phyloP scores from a whole-genome alignment of 148 eudicot genomes.

The Selenicereus undatus region DNA sequence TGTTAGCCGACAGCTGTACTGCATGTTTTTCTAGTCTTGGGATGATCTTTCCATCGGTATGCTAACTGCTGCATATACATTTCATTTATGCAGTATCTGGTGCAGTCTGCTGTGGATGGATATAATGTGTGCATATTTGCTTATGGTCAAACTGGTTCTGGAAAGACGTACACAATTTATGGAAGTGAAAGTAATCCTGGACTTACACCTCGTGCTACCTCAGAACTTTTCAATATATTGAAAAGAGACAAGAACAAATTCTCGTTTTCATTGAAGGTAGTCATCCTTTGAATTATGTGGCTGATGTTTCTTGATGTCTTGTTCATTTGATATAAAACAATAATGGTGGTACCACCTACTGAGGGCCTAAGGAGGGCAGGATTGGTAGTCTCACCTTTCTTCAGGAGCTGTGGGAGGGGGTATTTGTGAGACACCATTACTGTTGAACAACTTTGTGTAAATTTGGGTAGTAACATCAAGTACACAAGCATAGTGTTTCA shows the following conservation, averaged over 20 bases:
- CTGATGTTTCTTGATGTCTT: background rate
- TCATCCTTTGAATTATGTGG: background rate
- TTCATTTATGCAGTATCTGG: conserved; percentile 66
- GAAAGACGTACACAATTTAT: conserved; percentile 93
- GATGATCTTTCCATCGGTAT: background rate
- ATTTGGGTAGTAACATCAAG: background rate
- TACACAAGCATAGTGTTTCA: background rate
- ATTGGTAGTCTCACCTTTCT: background rate
- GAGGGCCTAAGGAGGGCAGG: background rate
- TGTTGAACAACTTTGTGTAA: background rate
- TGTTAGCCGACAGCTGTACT: background rate
- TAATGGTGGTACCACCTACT: background rate
- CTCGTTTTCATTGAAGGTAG: conserved; percentile 87
- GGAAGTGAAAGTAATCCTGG: conserved; percentile 78
- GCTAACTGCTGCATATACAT: background rate
- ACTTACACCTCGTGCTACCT: conserved; percentile 87
- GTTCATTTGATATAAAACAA: background rate
- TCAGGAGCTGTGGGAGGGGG: too few relatives aligned
- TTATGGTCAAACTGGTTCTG: conserved; percentile 99
- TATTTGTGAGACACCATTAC: background rate
- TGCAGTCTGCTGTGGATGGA: conserved; percentile 97
- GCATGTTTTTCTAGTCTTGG: background rate
- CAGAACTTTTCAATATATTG: conserved; percentile 77
- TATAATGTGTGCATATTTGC: conserved; percentile 98
- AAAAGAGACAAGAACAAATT: conserved; percentile 75